These are phyloP conservation scores for Xerocomus amazonicus DNA, from an alignment of 1,284 basidiomycete species.

Conservation along the genomic window DNA sequence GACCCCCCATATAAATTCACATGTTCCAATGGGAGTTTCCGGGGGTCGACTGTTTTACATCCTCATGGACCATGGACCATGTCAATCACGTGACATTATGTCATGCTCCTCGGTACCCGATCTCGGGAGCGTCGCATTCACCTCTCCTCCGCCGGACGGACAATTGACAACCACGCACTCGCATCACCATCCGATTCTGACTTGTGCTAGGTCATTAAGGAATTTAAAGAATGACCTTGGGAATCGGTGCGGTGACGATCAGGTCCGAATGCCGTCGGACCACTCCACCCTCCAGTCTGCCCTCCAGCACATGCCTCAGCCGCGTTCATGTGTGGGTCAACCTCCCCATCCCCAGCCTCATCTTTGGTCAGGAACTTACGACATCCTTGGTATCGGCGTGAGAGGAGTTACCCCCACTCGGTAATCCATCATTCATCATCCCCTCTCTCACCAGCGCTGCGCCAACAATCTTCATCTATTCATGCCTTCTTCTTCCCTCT, in stretches of 20 bases:
- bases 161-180: no score
- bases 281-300: conserved; percentile 3
- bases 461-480: background rate
- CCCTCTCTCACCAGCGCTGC: no score
- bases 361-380: conserved; percentile 22
- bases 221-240: no score
- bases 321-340: background rate
- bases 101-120: conserved; percentile 3
- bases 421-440: no score
- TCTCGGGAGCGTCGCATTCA: background rate
- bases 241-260: background rate
- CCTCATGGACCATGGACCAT: conserved; percentile 27
- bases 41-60: conserved; percentile 17
- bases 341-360: no score
- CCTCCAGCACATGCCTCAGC: background rate
- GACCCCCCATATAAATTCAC: conserved; percentile 27
- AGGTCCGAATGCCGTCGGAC: conserved; percentile 7
- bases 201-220: no score
- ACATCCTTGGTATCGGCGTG: conserved; percentile 12
- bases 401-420: conserved; percentile 1
- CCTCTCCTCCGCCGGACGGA: no score
- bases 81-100: background rate
- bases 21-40: conserved; percentile 15
- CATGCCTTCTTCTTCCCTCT: conserved; percentile 19
- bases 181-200: no score